phyloP scores from a whole-genome alignment of 352 stramenopile genomes.

The Pythium monospermum region DNA sequence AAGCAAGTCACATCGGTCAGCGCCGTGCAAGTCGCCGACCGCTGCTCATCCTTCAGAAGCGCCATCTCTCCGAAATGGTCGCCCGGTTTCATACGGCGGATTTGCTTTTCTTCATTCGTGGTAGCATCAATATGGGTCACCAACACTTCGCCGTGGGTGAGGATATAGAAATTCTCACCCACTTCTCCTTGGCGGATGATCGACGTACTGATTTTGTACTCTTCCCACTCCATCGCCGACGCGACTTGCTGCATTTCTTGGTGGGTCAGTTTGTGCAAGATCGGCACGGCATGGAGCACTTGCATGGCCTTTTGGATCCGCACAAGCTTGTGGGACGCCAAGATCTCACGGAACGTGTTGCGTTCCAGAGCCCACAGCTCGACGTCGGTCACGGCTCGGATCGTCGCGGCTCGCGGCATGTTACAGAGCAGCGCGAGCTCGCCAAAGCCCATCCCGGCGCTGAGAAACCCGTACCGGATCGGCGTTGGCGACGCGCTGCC shows the following conservation, averaged over 20 bases:
- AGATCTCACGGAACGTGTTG: constrained; percentile 69
- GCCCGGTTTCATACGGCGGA: constrained; percentile 56
- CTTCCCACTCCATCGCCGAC: constrained; percentile 78
- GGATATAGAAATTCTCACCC: constrained; percentile 76
- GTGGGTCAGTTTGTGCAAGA: constrained; percentile 65
- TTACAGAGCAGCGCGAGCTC: constrained; percentile 97
- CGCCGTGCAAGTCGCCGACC: constrained; percentile 88
- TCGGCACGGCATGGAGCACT: constrained; percentile 45
- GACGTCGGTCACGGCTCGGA: constrained; percentile 54
- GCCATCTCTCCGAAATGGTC: constrained; percentile 95
- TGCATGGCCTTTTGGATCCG: constrained; percentile 54
- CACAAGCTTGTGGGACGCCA: constrained; percentile 66
- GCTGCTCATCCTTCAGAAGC: constrained; percentile 89
- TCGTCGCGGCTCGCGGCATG: constrained; percentile 92
- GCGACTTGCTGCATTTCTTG: constrained; percentile 67
- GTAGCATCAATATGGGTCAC: constrained; percentile 52
- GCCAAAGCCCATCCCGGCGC: constrained; percentile 85
- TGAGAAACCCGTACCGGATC: constrained; percentile 67
- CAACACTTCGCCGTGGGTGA: constrained; percentile 68
- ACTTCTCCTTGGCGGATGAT: constrained; percentile 74
- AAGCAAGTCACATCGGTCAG: constrained; percentile 56
- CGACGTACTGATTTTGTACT: constrained; percentile 44
- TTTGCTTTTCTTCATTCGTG: constrained; percentile 37
- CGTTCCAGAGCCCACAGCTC: constrained; percentile 70
- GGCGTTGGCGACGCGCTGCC: constrained; percentile 39